phyloP scores from a whole-genome alignment of 495 filamentous ascomycete genomes.

The Bryoglossum gracile region DNA sequence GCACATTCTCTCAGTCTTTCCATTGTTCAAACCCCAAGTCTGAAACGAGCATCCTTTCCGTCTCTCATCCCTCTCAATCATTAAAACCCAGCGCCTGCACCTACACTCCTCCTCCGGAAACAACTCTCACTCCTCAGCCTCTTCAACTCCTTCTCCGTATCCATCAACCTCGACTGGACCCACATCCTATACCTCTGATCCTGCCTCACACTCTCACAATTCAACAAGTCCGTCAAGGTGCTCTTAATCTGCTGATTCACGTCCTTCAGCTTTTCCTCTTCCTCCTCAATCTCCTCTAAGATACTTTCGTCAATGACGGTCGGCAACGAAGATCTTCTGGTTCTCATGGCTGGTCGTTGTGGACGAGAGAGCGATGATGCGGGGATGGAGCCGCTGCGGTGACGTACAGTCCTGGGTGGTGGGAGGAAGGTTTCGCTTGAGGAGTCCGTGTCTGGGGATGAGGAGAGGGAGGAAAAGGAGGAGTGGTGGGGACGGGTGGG shows the following conservation, averaged over 20 bases:
- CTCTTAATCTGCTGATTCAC: conserved; percentile 60
- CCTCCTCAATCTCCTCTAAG: conserved; percentile 37
- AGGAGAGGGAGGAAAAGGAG: conserved; percentile 6
- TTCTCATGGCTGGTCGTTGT: background rate
- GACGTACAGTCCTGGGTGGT: conserved; percentile 16
- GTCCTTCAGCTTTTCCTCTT: conserved; percentile 46
- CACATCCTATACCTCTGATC: conserved; percentile 52
- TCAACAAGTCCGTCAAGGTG: conserved; percentile 57
- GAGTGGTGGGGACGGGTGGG: conserved; percentile 24
- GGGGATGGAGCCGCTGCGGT: conserved; percentile 10
- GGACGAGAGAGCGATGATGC: background rate
- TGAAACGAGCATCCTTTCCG: background rate
- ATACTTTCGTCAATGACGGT: conserved; percentile 31
- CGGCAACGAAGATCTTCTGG: conserved; percentile 26
- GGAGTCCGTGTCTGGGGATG: conserved; percentile 6
- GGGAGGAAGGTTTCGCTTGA: no score
- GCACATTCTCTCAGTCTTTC: no score
- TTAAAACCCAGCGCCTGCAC: background rate
- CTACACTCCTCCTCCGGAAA: conserved; percentile 23
- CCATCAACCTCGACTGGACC: conserved; percentile 57
- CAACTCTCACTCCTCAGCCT: conserved; percentile 20
- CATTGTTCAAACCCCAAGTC: background rate
- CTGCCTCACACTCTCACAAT: conserved; percentile 48
- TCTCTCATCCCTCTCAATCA: background rate
- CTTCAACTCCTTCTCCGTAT: conserved; percentile 53